phyloP scores from a whole-genome alignment of 768 basidiomycete species.

The Leccinellum albellum region DNA sequence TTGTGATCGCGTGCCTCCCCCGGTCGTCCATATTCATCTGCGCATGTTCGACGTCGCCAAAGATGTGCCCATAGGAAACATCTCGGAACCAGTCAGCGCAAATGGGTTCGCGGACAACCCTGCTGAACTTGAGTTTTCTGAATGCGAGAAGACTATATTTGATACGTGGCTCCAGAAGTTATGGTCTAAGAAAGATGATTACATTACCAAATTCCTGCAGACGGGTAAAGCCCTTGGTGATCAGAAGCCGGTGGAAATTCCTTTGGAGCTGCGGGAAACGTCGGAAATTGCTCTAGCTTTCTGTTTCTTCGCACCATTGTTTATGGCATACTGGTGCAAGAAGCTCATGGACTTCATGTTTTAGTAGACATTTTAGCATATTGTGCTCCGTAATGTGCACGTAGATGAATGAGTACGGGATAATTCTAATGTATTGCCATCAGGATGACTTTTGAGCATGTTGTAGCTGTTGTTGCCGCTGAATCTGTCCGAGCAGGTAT shows the following conservation, averaged over 20 bases:
- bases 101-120: slow-evolving; percentile 28
- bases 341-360: slow-evolving; percentile 27
- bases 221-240: slow-evolving; percentile 42
- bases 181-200: slow-evolving; percentile 83
- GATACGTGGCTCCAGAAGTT: slow-evolving; percentile 78
- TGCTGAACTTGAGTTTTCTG: slow-evolving; percentile 49
- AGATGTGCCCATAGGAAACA: slow-evolving; percentile 68
- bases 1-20: slow-evolving; percentile 74
- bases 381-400: slow-evolving; percentile 9
- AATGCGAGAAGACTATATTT: slow-evolving; percentile 61
- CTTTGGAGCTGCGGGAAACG: slow-evolving; percentile 50
- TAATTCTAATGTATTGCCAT: neutral
- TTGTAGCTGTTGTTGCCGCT: slow-evolving; percentile 49
- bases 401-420: neutral
- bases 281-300: slow-evolving; percentile 66
- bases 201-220: slow-evolving; percentile 64
- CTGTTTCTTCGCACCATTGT: slow-evolving; percentile 63
- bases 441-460: slow-evolving; percentile 22
- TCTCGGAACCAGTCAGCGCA: slow-evolving; percentile 35
- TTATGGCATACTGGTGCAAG: slow-evolving; percentile 47
- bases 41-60: slow-evolving; percentile 67
- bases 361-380: slow-evolving; percentile 10
- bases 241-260: slow-evolving; percentile 45
- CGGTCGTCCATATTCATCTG: slow-evolving; percentile 82
- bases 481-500: slow-evolving; percentile 70